Percentiles rank a stretch among this genome's conserved stretches.
Evolutionary conservation across 768 basidiomycete genomes (phyloP).

Genomic region (Trametes cinnabarina): DNA sequence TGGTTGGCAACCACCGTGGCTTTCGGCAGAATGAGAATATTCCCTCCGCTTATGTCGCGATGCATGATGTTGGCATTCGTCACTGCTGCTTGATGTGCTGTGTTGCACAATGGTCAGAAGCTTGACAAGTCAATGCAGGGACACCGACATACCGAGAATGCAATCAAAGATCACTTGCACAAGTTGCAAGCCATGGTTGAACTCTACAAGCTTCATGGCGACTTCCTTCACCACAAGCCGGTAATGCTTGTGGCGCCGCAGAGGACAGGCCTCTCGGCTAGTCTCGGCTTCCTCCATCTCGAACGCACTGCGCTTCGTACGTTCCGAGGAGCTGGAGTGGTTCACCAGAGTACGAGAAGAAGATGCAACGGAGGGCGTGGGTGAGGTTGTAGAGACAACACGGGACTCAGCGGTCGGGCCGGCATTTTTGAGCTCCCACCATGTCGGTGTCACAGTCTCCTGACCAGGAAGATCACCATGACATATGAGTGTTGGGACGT

Average conservation of each 20-base stretch:
- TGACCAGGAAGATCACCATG: slow-evolving; percentile 1
- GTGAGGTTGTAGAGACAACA: no score
- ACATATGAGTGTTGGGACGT: slow-evolving; percentile 5
- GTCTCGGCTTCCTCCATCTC: no score
- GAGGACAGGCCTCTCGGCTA: background rate
- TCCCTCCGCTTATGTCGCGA: slow-evolving; percentile 10
- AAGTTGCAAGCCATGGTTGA: background rate
- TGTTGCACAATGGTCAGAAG: background rate
- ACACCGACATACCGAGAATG: slow-evolving; percentile 2
- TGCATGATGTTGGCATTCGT: background rate
- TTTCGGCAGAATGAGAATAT: slow-evolving; percentile 1
- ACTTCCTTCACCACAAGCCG: slow-evolving; percentile 10
- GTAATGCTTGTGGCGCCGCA: background rate
- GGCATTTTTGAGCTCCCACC: background rate
- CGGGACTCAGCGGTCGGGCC: background rate
- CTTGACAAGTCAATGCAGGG: background rate
- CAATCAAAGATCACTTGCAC: background rate
- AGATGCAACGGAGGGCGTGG: background rate
- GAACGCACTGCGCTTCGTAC: no score
- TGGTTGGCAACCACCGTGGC: background rate
- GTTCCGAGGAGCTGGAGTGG: no score
- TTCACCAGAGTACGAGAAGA: no score
- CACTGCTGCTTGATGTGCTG: background rate
- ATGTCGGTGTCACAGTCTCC: background rate
- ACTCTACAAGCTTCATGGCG: background rate